Conservation (phyloP, 2,329 filamentous ascomycete genomes). For the Calonectria pteridis region DNA sequence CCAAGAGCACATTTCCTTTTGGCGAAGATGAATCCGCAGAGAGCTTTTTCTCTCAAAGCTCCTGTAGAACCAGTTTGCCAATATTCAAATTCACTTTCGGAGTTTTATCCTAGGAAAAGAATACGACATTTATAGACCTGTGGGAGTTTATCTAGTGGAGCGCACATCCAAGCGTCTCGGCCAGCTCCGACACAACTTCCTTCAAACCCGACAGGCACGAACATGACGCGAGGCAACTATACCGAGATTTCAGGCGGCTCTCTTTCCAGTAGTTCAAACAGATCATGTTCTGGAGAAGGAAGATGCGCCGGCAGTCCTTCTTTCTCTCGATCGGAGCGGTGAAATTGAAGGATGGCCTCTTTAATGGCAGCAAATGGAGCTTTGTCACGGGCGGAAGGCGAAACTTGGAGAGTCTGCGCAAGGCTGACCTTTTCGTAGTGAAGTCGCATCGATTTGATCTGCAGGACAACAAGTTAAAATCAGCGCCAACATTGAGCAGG, state of each 20-base stretch:
- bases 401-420: background rate
- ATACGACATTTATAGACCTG: too few species aligned
- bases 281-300: background rate
- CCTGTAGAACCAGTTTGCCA: too few species aligned
- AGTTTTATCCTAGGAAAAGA: too few species aligned
- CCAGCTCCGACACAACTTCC: background rate
- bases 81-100: too few species aligned
- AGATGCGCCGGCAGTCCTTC: background rate
- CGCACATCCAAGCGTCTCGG: background rate
- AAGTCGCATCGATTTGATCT: background rate
- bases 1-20: too few species aligned
- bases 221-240: background rate
- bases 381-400: background rate
- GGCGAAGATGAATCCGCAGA: too few species aligned
- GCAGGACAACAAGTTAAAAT: background rate
- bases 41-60: too few species aligned
- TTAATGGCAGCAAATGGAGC: background rate
- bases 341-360: background rate
- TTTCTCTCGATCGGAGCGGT: background rate
- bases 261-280: background rate
- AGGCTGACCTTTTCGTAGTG: constrained; percentile 2
- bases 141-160: background rate
- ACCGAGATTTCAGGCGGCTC: background rate
- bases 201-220: background rate
- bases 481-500: background rate